Percentiles rank a stretch among this genome's conserved stretches.
Conservation (phyloP, 1,139 yeast species). For the Saccharomyces hybrid region DNA sequence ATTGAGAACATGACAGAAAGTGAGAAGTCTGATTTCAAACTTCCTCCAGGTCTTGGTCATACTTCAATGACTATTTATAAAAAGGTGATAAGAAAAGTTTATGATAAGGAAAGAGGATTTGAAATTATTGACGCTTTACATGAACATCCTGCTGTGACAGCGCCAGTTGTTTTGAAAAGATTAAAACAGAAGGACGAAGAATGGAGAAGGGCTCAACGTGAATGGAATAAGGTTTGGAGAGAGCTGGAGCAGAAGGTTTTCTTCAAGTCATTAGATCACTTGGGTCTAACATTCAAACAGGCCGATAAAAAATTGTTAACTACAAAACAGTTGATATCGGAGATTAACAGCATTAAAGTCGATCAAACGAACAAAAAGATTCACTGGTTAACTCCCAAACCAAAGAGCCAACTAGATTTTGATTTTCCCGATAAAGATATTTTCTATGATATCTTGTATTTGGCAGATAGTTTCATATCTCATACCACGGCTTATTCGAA, state of each 20-base stretch:
- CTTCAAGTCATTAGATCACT: conserved; percentile 86
- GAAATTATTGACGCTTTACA: conserved; percentile 95
- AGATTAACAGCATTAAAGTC: conserved; percentile 83
- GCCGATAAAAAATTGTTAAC: conserved; percentile 90
- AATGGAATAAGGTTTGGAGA: conserved; percentile 99
- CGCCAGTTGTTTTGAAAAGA: conserved; percentile 84
- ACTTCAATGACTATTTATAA: conserved; percentile 86
- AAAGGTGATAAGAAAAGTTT: conserved; percentile 83
- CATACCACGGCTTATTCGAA: conserved; percentile 69
- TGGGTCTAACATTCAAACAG: conserved; percentile 92
- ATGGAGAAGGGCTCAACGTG: conserved; percentile 97
- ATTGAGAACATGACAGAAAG: conserved; percentile 89
- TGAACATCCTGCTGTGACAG: conserved; percentile 90
- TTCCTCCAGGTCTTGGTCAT: conserved; percentile 94
- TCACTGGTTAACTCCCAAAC: conserved; percentile 81
- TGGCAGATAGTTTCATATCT: conserved; percentile 63
- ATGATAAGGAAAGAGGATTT: conserved; percentile 89
- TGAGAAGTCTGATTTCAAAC: conserved; percentile 75
- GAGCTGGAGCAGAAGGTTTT: conserved; percentile 95
- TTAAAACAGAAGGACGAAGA: conserved; percentile 97
- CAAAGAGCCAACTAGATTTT: conserved; percentile 73
- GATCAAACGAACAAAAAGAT: conserved; percentile 73
- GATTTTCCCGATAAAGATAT: conserved; percentile 61
- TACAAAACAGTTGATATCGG: conserved; percentile 82
- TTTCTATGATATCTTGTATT: conserved; percentile 62